These are phyloP conservation scores for Thalassiosira gravida DNA, from an alignment of 352 stramenopile genomes.

Conservation along the genomic window DNA sequence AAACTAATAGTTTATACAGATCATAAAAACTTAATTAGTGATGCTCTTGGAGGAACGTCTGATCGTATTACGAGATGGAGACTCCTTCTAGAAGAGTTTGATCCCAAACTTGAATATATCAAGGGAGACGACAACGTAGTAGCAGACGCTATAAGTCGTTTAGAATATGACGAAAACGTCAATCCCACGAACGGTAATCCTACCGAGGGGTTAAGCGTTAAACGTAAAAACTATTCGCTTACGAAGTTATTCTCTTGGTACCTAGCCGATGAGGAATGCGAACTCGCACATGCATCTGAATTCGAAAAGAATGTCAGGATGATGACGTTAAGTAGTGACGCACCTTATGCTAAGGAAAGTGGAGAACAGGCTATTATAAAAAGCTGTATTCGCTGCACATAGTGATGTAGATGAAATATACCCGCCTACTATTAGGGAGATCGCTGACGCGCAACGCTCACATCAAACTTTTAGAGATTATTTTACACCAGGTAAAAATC, in stretches of 20 bases:
- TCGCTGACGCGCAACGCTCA: slow-evolving; percentile 8
- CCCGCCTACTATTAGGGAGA: slow-evolving; percentile 16
- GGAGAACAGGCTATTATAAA: slow-evolving; percentile 17
- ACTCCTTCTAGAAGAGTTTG: slow-evolving; percentile 60
- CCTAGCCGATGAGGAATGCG: too few species aligned
- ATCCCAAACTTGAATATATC: slow-evolving; percentile 44
- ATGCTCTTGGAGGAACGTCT: slow-evolving; percentile 27
- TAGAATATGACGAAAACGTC: slow-evolving; percentile 19
- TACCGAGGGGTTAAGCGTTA: too few species aligned
- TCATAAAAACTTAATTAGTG: slow-evolving; percentile 56
- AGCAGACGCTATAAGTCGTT: slow-evolving; percentile 42
- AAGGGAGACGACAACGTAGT: slow-evolving; percentile 51
- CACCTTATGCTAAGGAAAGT: too few species aligned
- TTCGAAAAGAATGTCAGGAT: background rate
- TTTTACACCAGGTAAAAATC: background rate
- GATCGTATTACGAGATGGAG: slow-evolving; percentile 52
- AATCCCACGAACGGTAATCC: background rate
- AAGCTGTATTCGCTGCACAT: slow-evolving; percentile 3
- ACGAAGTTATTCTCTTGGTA: too few species aligned
- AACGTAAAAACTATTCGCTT: too few species aligned
- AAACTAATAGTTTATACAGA: slow-evolving; percentile 59
- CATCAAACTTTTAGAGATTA: background rate
- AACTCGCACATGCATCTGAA: too few species aligned
- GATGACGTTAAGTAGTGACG: background rate
- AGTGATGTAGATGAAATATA: slow-evolving; percentile 32